Evolutionary conservation across 108 stramenopile genomes (phyloP), one percentile per base, ranked within the genome.

Genomic region (Discostella stelligeroides): DNA sequence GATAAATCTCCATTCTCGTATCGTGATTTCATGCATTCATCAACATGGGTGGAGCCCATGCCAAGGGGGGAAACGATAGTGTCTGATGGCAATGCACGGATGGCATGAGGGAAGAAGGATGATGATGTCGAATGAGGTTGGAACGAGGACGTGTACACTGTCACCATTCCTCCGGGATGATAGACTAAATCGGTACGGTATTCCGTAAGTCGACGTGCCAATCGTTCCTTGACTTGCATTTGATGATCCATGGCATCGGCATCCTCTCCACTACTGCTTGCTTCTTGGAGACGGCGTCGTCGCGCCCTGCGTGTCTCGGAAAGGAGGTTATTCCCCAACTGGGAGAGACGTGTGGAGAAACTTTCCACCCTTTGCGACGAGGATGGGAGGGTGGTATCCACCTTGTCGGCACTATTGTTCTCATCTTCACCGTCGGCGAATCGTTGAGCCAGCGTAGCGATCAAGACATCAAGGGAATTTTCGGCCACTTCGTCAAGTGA

Each of bases 171-270:
- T 34, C 63, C 75, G 38, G 75, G 63, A 10, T 69, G 53, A 30
- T 46, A 62, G 66, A 75, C 67, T 18, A 76, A 6, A 40, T 69
- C 68, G 29, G 45, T 48, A 7, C 34, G 51, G 43, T 76, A 76
- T 58, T 76, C 75, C 15, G 68, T 69, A 45, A 76, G 75, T 25
- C 75, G 75, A 21, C 75, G 61, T n/a, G 75, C 75, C 28, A 76
- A 49, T 27, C 75, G 61, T 43, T 76, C 55, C 43, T 59, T 63
- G 41, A 69, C 20, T 49, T 43, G 18, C 20, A 40, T 11, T 30
- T 66, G 74, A 18, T 60, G 74, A 55, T 75, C 66, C 15, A 28
- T 42, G n/a, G 6, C 37, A 10, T 27, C 50, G 17, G 43, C 57
- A 0, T 8, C 34, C 18, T 58, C 57, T 1, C 20, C 57, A 49